Evolutionary conservation across 2,329 filamentous ascomycete genomes (phyloP), one percentile per base, ranked within the genome.

Genomic region (Colletotrichum sp.): DNA sequence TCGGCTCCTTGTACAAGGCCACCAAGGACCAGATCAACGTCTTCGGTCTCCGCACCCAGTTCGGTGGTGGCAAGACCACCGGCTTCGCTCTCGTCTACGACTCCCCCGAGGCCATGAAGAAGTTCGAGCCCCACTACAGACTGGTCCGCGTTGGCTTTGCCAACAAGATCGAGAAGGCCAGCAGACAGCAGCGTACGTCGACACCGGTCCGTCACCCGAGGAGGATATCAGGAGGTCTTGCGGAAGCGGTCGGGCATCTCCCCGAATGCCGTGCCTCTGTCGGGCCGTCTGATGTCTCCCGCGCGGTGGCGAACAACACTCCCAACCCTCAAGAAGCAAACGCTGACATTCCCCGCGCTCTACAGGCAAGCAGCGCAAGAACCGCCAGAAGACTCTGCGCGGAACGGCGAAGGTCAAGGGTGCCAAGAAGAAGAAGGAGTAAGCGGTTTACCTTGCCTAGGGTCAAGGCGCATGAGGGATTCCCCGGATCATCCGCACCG

Each of bases 321-420:
- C 10, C 21, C n/a, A 7, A 16, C 4, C 61, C 36, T 7, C 56
- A 52, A 26, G 21, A 38, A 12, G 8, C 34, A 2, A 16, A 18
- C 34, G 52, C 81, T 82, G 73, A 83, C 79, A 77, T 70, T 63
- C 26, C 34, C 18, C 55, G 55, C 70, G 48, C 65, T 75, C 75
- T 82, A 91, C 89, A 98, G 96, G 96, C 94, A 99, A 99, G 93
- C 97, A 98, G 92, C 95, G 97, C 92, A 99, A 99, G 95, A 99
- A 99, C 95, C 93, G 96, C 89, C 93, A 95, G 90, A 98, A 99
- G 96, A 97, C 96, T 87, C 94, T 98, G 88, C 95, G 97, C 83
- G 97, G 97, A 87, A 98, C 95, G 84, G 96, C 96, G 85, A 99
- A 99, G 95, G 93, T 93, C 92, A 98, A 98, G 95, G 96, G 96